Conservation (phyloP, 2,329 filamentous ascomycete species). For the Aureobasidium uvarum region DNA sequence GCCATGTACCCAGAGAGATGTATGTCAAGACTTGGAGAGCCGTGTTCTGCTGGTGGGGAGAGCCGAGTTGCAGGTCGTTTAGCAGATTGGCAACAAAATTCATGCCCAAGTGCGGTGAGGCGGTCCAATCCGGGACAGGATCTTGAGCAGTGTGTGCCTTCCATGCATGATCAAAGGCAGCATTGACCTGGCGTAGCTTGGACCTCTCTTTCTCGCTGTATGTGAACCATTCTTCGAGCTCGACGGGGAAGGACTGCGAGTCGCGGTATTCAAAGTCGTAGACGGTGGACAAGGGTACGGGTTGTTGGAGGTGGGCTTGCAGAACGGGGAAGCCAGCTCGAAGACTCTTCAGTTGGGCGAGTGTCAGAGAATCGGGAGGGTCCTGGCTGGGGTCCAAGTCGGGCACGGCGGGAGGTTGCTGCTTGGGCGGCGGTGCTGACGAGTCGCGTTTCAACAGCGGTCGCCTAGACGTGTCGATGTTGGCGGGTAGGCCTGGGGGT, state of each 20-base stretch:
- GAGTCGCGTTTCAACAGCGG: conserved; percentile 44
- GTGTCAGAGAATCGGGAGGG: conserved; percentile 47
- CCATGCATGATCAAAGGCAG: conserved; percentile 77
- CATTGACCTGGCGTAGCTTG: conserved; percentile 70
- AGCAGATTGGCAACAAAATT: conserved; percentile 56
- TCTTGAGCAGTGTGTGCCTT: conserved; percentile 39
- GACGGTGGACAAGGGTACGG: conserved; percentile 35
- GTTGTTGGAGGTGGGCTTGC: conserved; percentile 36
- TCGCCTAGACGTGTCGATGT: conserved; percentile 30
- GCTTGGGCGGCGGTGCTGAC: conserved; percentile 43
- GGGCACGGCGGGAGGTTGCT: conserved; percentile 43
- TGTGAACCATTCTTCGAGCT: conserved; percentile 96
- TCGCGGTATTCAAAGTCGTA: conserved; percentile 74
- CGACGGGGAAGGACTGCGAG: conserved; percentile 66
- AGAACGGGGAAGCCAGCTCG: conserved; percentile 46
- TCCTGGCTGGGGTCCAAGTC: conserved; percentile 37
- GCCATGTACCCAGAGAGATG: conserved; percentile 50
- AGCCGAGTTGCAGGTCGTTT: conserved; percentile 37
- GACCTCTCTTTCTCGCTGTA: conserved; percentile 85
- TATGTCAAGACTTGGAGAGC: conserved; percentile 49
- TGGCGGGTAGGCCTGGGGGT: conserved; percentile 4
- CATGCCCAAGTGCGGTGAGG: conserved; percentile 54
- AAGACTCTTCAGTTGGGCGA: conserved; percentile 48
- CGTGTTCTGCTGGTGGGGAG: conserved; percentile 37
- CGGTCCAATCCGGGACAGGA: conserved; percentile 62